Evolutionary conservation across 164 flowering plant species (phyloP), one percentile per base, ranked within the genome.

Genomic region (Liriodendron chinense): DNA sequence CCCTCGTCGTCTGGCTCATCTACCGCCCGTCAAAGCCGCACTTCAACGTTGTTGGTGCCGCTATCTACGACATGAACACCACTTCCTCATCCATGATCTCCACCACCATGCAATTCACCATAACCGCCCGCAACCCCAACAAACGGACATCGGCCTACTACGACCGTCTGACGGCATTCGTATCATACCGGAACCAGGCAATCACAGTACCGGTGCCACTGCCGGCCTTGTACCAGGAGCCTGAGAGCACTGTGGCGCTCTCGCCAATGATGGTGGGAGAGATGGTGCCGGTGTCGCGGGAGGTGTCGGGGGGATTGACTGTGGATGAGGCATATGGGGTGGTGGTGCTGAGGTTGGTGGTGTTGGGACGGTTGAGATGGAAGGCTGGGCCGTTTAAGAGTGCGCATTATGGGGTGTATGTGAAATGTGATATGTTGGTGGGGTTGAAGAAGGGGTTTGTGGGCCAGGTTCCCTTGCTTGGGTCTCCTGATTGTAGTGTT

Each of bases 121-220:
- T 94, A 75, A 74, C 85, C 23, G 82, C 90, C 0, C 78, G 91
- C 25, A 94, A 94, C 87, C 89, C 97, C 1, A 92, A 93, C 91
- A 71, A 71, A 65, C 83, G 97, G 2, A 87, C 84, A 28, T 77
- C 89, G 56, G 79, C 88, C 48, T 78, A 80, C 78, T 93, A 89
- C 79, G 95, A 90, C 84, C 83, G 75, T 13, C 84, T 94, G 1
- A 68, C 88, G 1, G 87, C 87, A 1, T 83, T 75, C 65, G 92
- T 90, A 0, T 76, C 84, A 20, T 93, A 91, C 78, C 76, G 81
- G 53, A 78, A 86, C 86, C 91, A 89, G 73, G 79, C 82, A 13
- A 89, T 94, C 67, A 93, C 98, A 1, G 83, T 87, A 1, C 87
- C 88, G 2, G 65, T 78, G 59, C n/a, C 48, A 9, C 82, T 94